phyloP scores from a whole-genome alignment of 495 filamentous ascomycete species.

The Aspergillus campestris region DNA sequence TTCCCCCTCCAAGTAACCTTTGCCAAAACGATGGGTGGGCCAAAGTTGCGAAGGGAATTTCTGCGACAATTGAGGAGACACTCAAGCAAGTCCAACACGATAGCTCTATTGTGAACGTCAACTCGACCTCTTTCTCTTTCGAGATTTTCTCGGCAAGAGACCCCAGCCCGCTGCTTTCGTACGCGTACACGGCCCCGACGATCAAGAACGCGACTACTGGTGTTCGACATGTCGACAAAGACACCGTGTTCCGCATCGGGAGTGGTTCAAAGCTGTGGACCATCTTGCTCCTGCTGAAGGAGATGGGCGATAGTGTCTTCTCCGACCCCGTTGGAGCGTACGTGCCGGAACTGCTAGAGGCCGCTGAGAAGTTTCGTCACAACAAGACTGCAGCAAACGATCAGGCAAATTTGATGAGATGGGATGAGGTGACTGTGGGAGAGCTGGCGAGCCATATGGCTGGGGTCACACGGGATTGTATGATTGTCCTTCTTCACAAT shows the following conservation, averaged over 20 bases:
- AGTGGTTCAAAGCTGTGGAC: slow-evolving; percentile 44
- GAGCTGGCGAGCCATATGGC: slow-evolving; percentile 45
- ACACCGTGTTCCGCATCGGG: slow-evolving; percentile 45
- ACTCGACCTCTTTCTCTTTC: slow-evolving; percentile 39
- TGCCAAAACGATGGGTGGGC: no score
- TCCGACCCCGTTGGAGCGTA: slow-evolving; percentile 36
- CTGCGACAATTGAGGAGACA: no score
- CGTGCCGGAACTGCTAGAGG: slow-evolving; percentile 42
- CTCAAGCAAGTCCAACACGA: no score
- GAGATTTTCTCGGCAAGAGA: slow-evolving; percentile 36
- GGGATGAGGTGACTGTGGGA: slow-evolving; percentile 48
- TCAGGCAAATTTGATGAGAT: slow-evolving; percentile 31
- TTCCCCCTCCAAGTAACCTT: no score
- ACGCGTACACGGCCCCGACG: slow-evolving; percentile 34
- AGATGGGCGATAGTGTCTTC: slow-evolving; percentile 35
- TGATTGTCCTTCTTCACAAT: background rate
- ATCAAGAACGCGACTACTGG: slow-evolving; percentile 25
- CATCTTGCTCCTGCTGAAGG: slow-evolving; percentile 38
- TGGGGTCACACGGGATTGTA: slow-evolving; percentile 40
- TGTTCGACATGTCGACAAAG: slow-evolving; percentile 26
- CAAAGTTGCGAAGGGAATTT: no score
- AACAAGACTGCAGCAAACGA: slow-evolving; percentile 13
- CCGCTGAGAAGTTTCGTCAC: slow-evolving; percentile 2
- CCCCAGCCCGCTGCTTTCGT: slow-evolving; percentile 25
- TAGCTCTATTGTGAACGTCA: slow-evolving; percentile 16